Conservation (phyloP, 345 rosid species). For the Iberis pinnata region DNA sequence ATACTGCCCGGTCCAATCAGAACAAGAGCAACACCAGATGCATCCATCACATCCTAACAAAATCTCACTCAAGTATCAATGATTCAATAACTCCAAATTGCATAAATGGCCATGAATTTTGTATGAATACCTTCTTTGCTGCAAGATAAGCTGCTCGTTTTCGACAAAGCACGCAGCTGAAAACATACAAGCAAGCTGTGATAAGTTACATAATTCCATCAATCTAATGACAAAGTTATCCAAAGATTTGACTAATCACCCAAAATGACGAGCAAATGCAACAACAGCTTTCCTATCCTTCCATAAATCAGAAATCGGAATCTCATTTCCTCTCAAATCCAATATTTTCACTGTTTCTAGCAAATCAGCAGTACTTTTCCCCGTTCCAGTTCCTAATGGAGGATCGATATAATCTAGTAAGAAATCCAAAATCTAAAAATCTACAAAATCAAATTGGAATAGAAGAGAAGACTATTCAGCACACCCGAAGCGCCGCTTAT, state of each 20-base stretch:
- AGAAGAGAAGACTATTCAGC: not conserved
- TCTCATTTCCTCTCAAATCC: slow-evolving; percentile 57
- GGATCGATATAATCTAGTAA: not conserved
- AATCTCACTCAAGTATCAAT: not conserved
- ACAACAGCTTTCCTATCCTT: slow-evolving; percentile 72
- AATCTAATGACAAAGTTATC: not conserved
- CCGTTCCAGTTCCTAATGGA: slow-evolving; percentile 25
- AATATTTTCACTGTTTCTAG: slow-evolving; percentile 53
- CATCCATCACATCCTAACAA: slow-evolving; percentile 69
- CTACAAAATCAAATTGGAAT: not conserved
- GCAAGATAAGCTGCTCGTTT: slow-evolving; percentile 87
- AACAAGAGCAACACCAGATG: slow-evolving; percentile 67
- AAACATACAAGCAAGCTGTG: slow-evolving; percentile 8
- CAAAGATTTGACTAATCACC: slow-evolving; percentile 34
- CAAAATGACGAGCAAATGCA: slow-evolving; percentile 93
- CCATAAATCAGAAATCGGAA: slow-evolving; percentile 77
- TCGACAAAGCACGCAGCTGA: slow-evolving; percentile 82
- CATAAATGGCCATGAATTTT: not conserved
- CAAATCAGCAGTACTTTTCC: slow-evolving; percentile 32
- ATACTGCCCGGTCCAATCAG: slow-evolving; percentile 81
- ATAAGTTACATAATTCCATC: slow-evolving; percentile 5
- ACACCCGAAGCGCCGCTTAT: slow-evolving; percentile 57
- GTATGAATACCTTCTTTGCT: slow-evolving; percentile 65
- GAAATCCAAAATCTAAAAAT: not conserved
- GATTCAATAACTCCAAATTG: not conserved